Percentiles rank a stretch among this genome's conserved stretches.
These are phyloP conservation scores for Durio zibethinus DNA, from an alignment of 345 rosid genomes.

Conservation along the genomic window DNA sequence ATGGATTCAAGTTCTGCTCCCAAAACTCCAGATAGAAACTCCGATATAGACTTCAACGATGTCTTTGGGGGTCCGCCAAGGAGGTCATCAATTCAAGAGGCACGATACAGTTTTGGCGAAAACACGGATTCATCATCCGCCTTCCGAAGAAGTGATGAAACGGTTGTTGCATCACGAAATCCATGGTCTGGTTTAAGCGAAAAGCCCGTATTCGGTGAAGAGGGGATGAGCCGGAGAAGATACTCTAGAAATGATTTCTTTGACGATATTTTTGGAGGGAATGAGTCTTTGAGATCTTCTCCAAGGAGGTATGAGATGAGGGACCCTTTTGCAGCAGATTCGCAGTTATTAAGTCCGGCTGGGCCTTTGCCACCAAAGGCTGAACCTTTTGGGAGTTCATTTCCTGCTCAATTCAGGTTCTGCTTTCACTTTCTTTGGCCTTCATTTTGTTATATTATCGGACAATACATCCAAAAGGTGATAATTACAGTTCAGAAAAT, in stretches of 20 bases:
- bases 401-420: slow-evolving; percentile 75
- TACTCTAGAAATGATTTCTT: slow-evolving; percentile 51
- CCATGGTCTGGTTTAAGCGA: slow-evolving; percentile 45
- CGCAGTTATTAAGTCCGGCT: slow-evolving; percentile 58
- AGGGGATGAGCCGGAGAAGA: slow-evolving; percentile 38
- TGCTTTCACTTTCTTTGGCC: neutral
- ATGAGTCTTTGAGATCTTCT: slow-evolving; percentile 43
- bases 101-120: slow-evolving; percentile 43
- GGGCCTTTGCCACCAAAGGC: slow-evolving; percentile 45
- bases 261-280: slow-evolving; percentile 62
- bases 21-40: slow-evolving; percentile 14
- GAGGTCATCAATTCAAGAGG: slow-evolving; percentile 46
- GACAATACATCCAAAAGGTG: neutral
- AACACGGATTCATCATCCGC: slow-evolving; percentile 18
- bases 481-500: too few species aligned
- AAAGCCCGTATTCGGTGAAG: slow-evolving; percentile 85
- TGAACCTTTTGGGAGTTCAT: slow-evolving; percentile 41
- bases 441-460: neutral
- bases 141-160: slow-evolving; percentile 23
- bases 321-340: slow-evolving; percentile 46
- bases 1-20: slow-evolving; percentile 22
- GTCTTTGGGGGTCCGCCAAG: slow-evolving; percentile 93
- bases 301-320: slow-evolving; percentile 46
- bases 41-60: slow-evolving; percentile 70
- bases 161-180: slow-evolving; percentile 9